Evolutionary conservation across 257 asterid species (phyloP), one percentile per base, ranked within the genome.

Genomic region (Scutellaria galericulata): DNA sequence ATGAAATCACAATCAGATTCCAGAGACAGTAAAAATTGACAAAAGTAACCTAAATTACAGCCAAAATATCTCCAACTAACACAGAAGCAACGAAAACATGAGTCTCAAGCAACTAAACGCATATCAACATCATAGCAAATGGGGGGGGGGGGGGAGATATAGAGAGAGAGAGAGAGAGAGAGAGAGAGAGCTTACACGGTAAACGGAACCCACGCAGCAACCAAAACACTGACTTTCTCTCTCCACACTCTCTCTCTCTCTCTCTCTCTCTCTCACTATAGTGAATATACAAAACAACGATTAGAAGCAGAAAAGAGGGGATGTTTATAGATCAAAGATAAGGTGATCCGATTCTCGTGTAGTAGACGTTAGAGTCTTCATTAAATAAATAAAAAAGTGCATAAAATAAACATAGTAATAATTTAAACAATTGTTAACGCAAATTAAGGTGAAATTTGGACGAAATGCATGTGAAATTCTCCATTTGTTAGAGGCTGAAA

Each of bases 261-360:
- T 77, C 47, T 37, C 83, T 42, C 76, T 4, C 51, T 24, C 68
- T 7, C 68, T 1, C 69, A 53, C 31, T 61, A 44, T 22, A 62
- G 59, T 46, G 22, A 45, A 51, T n/a, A 20, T 39, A 46, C 12
- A 45, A 52, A 15, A 20, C 18, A 56, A 45, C 52, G 15, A 35
- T 15, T 37, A 24, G 68, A 24, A 18, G 52, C 50, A 50, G 68
- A 14, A 37, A 1, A 14, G 42, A 70, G 60, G 58, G 12, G 62
- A 78, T 87, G 85, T 85, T 83, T 86, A 87, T 85, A 75, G 89
- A 82, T 39, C 11, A 58, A 77, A 64, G 70, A 73, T 48, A 67
- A 74, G 74, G 81, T 56, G 88, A 89, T 87, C 96, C 91, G 87
- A 63, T 75, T 83, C 73, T 81, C 79, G 14, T 72, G 91, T 61